Evolutionary conservation across 305 asterid species (phyloP).

Genomic region (Rubia peregrina): DNA sequence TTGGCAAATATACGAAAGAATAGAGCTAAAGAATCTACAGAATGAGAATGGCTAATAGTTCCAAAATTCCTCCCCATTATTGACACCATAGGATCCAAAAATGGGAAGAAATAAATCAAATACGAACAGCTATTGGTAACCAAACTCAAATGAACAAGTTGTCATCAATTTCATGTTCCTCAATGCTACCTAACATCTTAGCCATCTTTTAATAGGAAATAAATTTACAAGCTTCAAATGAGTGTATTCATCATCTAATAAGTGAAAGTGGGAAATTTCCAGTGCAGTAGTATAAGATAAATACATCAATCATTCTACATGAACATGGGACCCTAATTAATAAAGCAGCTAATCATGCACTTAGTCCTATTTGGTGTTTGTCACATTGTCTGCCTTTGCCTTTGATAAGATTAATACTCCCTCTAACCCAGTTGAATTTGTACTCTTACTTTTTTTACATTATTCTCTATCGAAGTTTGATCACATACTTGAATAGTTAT

Average conservation of each 20-base stretch:
- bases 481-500: too few relatives aligned
- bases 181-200: slow-evolving; percentile 1
- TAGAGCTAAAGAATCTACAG: slow-evolving; percentile 6
- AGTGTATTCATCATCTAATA: not conserved
- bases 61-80: not conserved
- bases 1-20: slow-evolving; percentile 12
- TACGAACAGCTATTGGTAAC: not conserved
- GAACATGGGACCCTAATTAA: not conserved
- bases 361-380: too few relatives aligned
- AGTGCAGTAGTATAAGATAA: not conserved
- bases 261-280: not conserved
- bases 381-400: not conserved
- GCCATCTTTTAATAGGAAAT: not conserved
- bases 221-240: not conserved
- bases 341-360: not conserved
- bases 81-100: slow-evolving; percentile 3
- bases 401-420: not conserved
- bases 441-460: too few relatives aligned
- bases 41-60: slow-evolving; percentile 12
- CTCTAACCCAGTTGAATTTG: too few relatives aligned
- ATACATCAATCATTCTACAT: not conserved
- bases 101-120: not conserved
- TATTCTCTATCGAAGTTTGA: too few relatives aligned
- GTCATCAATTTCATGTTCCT: not conserved
- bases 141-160: not conserved